Evolutionary conservation across 306 rosid genomes (phyloP).

Genomic region (Carpinus fangiana): DNA sequence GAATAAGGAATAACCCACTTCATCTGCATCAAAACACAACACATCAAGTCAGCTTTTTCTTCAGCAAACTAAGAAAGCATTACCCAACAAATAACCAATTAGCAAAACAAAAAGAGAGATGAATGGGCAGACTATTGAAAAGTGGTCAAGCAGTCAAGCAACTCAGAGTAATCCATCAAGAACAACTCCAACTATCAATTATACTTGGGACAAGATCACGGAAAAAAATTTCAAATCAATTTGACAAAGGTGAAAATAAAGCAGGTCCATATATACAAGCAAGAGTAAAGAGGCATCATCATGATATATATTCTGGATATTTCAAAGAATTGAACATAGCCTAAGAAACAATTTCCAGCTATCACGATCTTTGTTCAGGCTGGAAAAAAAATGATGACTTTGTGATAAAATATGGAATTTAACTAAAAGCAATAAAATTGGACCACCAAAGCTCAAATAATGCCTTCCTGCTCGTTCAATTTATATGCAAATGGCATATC

Average conservation of each 20-base stretch:
- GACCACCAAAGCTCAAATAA: not conserved
- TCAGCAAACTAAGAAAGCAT: not conserved
- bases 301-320: too few relatives aligned
- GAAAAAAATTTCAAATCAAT: too few relatives aligned
- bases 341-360: not conserved
- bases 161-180: not conserved
- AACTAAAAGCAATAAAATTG: not conserved
- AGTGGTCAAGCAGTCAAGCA: constrained; percentile 3
- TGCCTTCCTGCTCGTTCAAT: not conserved
- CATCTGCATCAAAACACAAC: constrained; percentile 54
- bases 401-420: not conserved
- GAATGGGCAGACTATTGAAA: not conserved
- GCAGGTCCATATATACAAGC: too few relatives aligned
- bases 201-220: not conserved
- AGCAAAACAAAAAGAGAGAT: not conserved
- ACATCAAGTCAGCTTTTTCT: constrained; percentile 25
- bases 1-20: constrained; percentile 60
- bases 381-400: not conserved
- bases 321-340: too few relatives aligned
- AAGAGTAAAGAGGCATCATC: too few relatives aligned
- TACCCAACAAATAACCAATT: not conserved
- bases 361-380: not conserved
- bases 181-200: not conserved
- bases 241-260: too few relatives aligned
- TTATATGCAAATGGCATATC: not conserved